Percentiles rank a stretch among this genome's conserved stretches.
Evolutionary conservation across 2,329 filamentous ascomycete species (phyloP).

Genomic region (Onygenales sp.): DNA sequence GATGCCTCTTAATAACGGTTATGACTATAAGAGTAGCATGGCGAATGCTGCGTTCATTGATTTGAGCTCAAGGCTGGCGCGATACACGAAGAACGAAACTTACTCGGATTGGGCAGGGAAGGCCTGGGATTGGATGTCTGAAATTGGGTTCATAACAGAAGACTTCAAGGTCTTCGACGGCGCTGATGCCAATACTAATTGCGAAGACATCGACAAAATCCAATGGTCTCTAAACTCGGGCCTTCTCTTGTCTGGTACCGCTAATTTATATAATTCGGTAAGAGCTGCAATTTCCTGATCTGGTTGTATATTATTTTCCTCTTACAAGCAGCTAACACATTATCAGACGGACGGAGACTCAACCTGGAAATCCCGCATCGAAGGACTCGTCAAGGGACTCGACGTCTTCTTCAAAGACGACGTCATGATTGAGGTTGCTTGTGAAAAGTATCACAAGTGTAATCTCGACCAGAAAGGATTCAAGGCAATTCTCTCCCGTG

Average conservation of each 20-base stretch:
- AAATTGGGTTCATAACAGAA: slow-evolving; percentile 49
- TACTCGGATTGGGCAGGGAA: slow-evolving; percentile 55
- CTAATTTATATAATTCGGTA: slow-evolving; percentile 40
- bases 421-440: slow-evolving; percentile 57
- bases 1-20: slow-evolving; percentile 64
- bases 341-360: slow-evolving; percentile 13
- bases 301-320: not conserved
- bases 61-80: slow-evolving; percentile 63
- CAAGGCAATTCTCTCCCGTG: slow-evolving; percentile 66
- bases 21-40: slow-evolving; percentile 74
- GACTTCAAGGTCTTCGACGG: slow-evolving; percentile 58
- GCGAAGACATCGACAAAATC: slow-evolving; percentile 50
- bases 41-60: slow-evolving; percentile 79
- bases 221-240: slow-evolving; percentile 62
- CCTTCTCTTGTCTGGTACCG: slow-evolving; percentile 45
- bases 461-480: slow-evolving; percentile 64
- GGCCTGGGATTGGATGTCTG: slow-evolving; percentile 52
- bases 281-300: slow-evolving; percentile 6
- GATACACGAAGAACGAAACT: slow-evolving; percentile 52
- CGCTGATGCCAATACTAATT: slow-evolving; percentile 47
- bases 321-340: not conserved
- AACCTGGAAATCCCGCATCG: slow-evolving; percentile 32
- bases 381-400: slow-evolving; percentile 47
- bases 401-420: slow-evolving; percentile 47
- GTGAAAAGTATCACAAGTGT: slow-evolving; percentile 53